A percentile compares a stretch with the other conserved stretches of the same genome.
These are phyloP conservation scores for Sclerotinia glacialis DNA, from an alignment of 2,329 filamentous ascomycete species.

Conservation along the genomic window DNA sequence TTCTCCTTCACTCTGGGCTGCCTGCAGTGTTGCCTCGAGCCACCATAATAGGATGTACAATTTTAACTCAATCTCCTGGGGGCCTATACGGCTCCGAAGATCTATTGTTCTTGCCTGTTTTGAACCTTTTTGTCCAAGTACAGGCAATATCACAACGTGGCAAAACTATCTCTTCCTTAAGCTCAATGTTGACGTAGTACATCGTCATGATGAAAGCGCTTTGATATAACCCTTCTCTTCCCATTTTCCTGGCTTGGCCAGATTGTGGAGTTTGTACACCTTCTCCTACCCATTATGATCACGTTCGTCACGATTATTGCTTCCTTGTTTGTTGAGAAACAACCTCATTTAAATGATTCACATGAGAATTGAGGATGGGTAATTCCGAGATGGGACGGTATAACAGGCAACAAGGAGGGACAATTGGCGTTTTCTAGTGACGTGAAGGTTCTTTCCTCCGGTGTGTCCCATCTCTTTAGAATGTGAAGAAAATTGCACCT, in stretches of 20 bases:
- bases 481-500: neutral
- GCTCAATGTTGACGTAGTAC: conserved; percentile 4
- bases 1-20: neutral
- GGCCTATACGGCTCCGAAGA: neutral
- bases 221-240: neutral
- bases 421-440: conserved; percentile 10
- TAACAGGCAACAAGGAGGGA: conserved; percentile 10
- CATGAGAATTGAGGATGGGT: neutral
- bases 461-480: neutral
- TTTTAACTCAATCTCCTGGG: conserved; percentile 1
- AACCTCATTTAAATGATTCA: conserved; percentile 21
- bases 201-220: neutral
- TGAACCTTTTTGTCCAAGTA: neutral
- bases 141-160: neutral
- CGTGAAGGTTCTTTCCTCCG: neutral
- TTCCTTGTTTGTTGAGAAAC: neutral
- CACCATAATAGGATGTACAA: neutral
- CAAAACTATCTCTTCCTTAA: neutral
- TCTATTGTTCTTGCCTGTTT: neutral
- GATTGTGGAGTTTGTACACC: neutral
- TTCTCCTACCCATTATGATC: neutral
- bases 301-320: conserved; percentile 1
- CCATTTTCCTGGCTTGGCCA: neutral
- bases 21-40: neutral
- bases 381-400: neutral